These are phyloP conservation scores for Rhododendron simsii DNA, from an alignment of 148 eudicot species.

Conservation along the genomic window DNA sequence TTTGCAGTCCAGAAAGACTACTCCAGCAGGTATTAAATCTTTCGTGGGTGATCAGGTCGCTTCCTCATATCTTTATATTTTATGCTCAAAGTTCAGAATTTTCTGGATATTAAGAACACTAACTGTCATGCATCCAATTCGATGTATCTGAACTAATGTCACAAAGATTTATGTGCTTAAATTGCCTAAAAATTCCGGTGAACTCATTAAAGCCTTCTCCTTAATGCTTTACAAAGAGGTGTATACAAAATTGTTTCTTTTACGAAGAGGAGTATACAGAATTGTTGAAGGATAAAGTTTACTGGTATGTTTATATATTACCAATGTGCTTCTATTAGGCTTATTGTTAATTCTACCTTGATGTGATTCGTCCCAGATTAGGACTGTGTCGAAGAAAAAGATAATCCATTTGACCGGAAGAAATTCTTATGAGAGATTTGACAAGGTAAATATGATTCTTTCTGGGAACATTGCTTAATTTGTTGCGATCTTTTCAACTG, in stretches of 20 bases:
- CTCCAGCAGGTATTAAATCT: constrained; percentile 43
- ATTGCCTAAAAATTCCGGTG: not conserved
- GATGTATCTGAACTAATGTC: not conserved
- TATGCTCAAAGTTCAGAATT: not conserved
- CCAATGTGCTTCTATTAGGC: not conserved
- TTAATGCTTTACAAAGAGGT: not conserved
- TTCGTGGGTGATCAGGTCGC: not conserved
- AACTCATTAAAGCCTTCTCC: not conserved
- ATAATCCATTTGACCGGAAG: constrained; percentile 47
- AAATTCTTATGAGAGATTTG: constrained; percentile 45
- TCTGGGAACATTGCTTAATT: not conserved
- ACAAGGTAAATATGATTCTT: constrained; percentile 38
- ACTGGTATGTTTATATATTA: not conserved
- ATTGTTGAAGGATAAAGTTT: not conserved
- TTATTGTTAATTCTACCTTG: not conserved
- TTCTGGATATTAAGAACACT: not conserved
- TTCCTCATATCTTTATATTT: not conserved
- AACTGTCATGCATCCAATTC: not conserved
- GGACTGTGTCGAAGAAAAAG: constrained; percentile 37
- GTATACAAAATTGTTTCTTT: not conserved
- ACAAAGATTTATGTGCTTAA: not conserved
- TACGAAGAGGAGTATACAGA: not conserved
- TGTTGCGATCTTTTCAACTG: not conserved
- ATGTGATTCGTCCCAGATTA: constrained; percentile 28
- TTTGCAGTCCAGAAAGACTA: constrained; percentile 60